Percentiles rank a stretch among this genome's conserved stretches.
phyloP scores from a whole-genome alignment of 495 filamentous ascomycete genomes.

The Terfezia boudieri region DNA sequence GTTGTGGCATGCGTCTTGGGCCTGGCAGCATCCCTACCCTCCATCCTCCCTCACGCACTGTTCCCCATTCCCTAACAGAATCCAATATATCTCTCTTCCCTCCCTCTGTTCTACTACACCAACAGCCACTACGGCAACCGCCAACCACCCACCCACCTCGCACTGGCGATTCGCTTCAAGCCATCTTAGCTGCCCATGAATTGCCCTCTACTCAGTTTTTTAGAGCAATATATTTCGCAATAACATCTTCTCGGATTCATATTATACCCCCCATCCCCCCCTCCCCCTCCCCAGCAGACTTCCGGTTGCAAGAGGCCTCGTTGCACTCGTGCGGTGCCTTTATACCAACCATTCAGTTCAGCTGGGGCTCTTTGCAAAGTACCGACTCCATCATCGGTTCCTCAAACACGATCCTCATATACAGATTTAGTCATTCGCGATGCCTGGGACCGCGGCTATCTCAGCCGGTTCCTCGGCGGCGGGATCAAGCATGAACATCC shows the following conservation, averaged over 20 bases:
- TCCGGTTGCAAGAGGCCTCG: background rate
- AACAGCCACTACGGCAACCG: background rate
- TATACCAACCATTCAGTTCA: background rate
- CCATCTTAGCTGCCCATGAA: background rate
- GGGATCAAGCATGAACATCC: conserved; percentile 16
- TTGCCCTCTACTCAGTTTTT: background rate
- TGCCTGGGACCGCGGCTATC: conserved; percentile 3
- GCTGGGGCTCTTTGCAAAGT: background rate
- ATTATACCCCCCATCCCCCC: background rate
- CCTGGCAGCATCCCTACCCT: no score
- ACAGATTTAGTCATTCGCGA: background rate
- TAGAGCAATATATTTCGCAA: background rate
- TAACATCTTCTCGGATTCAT: background rate
- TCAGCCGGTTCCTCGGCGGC: conserved; percentile 19
- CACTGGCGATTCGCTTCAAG: no score
- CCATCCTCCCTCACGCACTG: no score
- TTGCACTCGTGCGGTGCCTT: background rate
- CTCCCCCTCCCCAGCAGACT: background rate
- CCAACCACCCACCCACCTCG: background rate
- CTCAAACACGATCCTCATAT: no score
- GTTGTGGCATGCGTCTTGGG: no score
- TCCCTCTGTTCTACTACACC: background rate
- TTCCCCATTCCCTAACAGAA: no score
- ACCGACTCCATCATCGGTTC: background rate
- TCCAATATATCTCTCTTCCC: background rate